These are phyloP conservation scores for Centaurea solstitialis DNA, from an alignment of 129 eudicot genomes.

Conservation along the genomic window DNA sequence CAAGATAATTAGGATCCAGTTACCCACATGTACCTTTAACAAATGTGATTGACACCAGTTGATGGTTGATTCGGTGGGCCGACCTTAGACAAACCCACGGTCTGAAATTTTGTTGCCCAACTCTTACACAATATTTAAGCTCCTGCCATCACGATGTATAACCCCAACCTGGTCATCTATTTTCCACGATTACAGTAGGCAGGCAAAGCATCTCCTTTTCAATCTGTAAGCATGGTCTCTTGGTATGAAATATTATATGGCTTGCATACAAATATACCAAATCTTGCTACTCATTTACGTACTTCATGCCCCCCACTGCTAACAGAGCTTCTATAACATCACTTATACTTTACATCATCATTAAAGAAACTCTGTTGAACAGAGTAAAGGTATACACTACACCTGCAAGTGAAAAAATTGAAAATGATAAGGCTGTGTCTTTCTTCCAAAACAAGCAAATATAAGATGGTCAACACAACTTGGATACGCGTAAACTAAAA, in stretches of 20 bases:
- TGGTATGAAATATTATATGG: not conserved
- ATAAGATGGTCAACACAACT: not conserved
- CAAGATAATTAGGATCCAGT: not conserved
- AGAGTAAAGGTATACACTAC: not conserved
- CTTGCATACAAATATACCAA: not conserved
- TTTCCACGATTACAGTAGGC: not conserved
- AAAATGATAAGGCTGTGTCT: not conserved
- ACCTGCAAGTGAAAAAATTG: not conserved
- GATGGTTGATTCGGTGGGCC: not conserved
- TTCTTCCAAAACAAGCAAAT: not conserved
- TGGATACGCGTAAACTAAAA: not conserved
- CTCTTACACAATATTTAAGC: not conserved
- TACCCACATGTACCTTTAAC: slow-evolving; percentile 2
- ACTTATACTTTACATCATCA: not conserved
- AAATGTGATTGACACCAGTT: not conserved
- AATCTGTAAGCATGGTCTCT: not conserved
- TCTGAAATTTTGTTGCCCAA: not conserved
- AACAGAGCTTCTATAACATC: not conserved
- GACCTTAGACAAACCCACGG: not conserved
- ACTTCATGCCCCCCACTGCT: not conserved
- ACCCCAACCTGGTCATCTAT: not conserved
- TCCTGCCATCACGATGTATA: not conserved
- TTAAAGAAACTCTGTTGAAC: not conserved
- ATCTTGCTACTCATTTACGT: not conserved
- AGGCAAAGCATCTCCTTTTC: not conserved